Evolutionary conservation across 2,329 filamentous ascomycete species (phyloP), one percentile per base, ranked within the genome.

Genomic region (Scedosporium minutisporum): DNA sequence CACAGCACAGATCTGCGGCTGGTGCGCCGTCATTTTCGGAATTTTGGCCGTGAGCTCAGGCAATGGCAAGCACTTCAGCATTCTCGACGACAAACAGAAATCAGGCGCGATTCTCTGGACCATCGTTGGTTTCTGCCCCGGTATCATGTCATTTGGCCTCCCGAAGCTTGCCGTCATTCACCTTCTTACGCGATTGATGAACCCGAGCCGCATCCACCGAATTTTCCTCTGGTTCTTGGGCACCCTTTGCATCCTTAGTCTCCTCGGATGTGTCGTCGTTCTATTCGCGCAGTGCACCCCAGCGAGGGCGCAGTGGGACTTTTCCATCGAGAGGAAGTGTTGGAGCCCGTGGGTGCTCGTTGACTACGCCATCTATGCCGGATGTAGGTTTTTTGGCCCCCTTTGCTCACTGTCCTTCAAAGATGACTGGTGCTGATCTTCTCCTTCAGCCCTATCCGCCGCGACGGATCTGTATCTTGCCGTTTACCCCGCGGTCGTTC

Each of bases 381-480:
- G 58, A 21, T n/a, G 58, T 61, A 29, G 0, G 44, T 38, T 38
- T 5, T 16, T 55, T 48, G 16, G 12, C 14, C 6, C 18, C 3
- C 21, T 18, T 48, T 48, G 2, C 44, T 18, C 6, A 4, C 4
- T 29, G 6, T 51, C 44, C n/a, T 7, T 41, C 21, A 5, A 42
- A 25, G 12, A 57, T 51, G 14, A 5, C 6, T 14, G 33, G 12
- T 38, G 6, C 12, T 55, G 7, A n/a, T 4, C 18, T 25, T 23
- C 25, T 6, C 1, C 33, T 9, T 29, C 58, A 74, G 73, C 67
- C 0, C 65, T 73, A 21, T 76, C 72, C n/a, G 74, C 71, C 1
- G 67, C 71, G 23, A 69, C 73, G 21, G 76, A 78, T 64, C 66
- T 78, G 0, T 78, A 78, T 60, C 70, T 78, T 6, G 75, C 77